phyloP scores from a whole-genome alignment of 2,329 filamentous ascomycete species.

The Pestalotiopsis sp. region DNA sequence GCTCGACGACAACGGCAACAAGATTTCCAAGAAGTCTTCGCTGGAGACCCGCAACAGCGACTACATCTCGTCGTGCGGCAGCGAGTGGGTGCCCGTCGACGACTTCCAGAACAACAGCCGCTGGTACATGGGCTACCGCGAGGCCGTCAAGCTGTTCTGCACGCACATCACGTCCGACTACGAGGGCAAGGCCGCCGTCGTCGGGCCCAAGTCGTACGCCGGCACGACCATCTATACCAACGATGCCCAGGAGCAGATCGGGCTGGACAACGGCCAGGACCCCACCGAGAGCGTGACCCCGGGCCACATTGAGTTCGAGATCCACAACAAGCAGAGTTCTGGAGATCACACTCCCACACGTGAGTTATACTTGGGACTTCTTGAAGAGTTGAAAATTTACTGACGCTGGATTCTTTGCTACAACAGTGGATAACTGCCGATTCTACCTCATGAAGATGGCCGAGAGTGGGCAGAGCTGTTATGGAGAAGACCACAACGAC shows the following conservation, averaged over 20 bases:
- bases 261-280: neutral
- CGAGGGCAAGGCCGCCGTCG: neutral
- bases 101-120: neutral
- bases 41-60: neutral
- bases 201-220: neutral
- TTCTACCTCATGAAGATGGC: slow-evolving; percentile 1
- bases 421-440: neutral
- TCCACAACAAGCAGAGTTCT: slow-evolving; percentile 1
- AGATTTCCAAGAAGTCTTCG: neutral
- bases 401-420: neutral
- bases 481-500: neutral
- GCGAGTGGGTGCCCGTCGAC: slow-evolving; percentile 1
- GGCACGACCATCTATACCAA: slow-evolving; percentile 2
- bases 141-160: neutral
- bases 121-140: neutral
- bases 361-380: neutral
- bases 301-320: slow-evolving; percentile 1
- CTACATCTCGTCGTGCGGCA: neutral
- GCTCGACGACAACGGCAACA: neutral
- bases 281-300: neutral
- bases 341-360: neutral
- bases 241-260: neutral
- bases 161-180: slow-evolving; percentile 2
- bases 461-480: neutral
- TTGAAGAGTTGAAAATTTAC: neutral